Evolutionary conservation across 1,284 basidiomycete species (phyloP), one percentile per base, ranked within the genome.

Genomic region (Ceratobasidium sp.): DNA sequence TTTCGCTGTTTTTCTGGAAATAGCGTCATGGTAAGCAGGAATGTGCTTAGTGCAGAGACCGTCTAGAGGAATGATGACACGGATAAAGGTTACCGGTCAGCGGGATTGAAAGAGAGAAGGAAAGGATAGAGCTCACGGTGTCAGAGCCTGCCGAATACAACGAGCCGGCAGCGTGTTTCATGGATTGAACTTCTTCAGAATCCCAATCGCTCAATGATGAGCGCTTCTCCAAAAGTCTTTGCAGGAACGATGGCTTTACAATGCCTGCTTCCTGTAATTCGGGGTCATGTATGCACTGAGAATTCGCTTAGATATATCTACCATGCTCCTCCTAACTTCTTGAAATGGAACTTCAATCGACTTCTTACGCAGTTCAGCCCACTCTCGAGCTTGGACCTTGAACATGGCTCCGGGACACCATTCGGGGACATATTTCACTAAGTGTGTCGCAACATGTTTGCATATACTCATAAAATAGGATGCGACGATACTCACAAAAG

Each of bases 391-490:
- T 8, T 77, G 77, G 29, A 75, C 74, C 71, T 83, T 75, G 76
- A 85, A 86, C 0, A 79, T 77, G 27, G 78, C 77, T 0, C 84
- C 84, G 40, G 84, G 84, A 5, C 84, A 68, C 84, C 83, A 85
- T 69, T 81, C 79, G 0, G 85, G 84, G 6, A 86, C 70, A 50
- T 78, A 71, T 52, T 75, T 77, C 56, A 86, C 80, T 81, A 45
- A 6, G 22, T 45, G 31, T 6, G 31, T 25, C 3, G 22, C 22
- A n/a, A 20, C 1, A 22, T 38, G 64, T 58, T 34, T 25, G n/a
- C 20, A 34, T 8, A 4, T 17, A 49, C 56, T 32, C 7, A 17
- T 54, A 5, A 8, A 35, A 38, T 15, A 55, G 6, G 12, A 15
- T 20, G 3, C 20, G 17, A n/a, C 2, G n/a, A 47, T 29, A 45